Base-by-base conservation (phyloP, 176 grass and related monocot genomes). In the Cenchrus fungigraminus region DNA sequence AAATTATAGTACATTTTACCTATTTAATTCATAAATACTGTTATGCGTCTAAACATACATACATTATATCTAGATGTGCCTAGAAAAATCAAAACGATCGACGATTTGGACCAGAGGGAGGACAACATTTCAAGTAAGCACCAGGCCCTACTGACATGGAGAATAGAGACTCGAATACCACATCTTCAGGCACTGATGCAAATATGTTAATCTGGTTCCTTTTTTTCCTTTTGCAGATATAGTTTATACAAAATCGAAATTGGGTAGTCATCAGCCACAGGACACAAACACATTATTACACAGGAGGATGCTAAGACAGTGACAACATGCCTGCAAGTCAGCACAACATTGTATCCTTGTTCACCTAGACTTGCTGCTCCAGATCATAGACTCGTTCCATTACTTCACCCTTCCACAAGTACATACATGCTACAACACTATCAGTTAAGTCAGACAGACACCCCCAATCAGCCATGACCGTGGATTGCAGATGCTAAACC, bases 221-320 rank as follows among this genome's bases (percentile, higher is more conserved):
- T 69, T 69, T 79, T 40, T 73, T 44, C 15, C 19, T 32, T 50
- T 81, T n/a, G 82, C 42, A 67, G 29, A 85, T 20, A 80, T 49
- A 34, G 80, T 74, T 90, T 83, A 87, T 90, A 90, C 84, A 90
- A 74, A 79, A 83, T 19, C 16, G 67, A 81, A 90, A 86, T 74
- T 15, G 15, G 44, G 34, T 40, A 54, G 71, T 50, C 55, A 65
- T 73, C 65, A 29, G 79, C 20, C 56, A 65, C 22, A 42, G 65
- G 47, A 72, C 78, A 85, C 61, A 77, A 32, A 78, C 47, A 52
- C 82, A 43, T 68, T 76, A 58, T 73, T 82, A 83, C 74, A 83
- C 19, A 79, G 74, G 73, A 32, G 79, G 58, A 50, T 58, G 84
- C 84, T 78, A 82, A 74, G 71, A 31, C 67, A 51, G 63, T 28